Conservation (phyloP, 495 filamentous ascomycete genomes). For the Sphaerosporella brunnea region DNA sequence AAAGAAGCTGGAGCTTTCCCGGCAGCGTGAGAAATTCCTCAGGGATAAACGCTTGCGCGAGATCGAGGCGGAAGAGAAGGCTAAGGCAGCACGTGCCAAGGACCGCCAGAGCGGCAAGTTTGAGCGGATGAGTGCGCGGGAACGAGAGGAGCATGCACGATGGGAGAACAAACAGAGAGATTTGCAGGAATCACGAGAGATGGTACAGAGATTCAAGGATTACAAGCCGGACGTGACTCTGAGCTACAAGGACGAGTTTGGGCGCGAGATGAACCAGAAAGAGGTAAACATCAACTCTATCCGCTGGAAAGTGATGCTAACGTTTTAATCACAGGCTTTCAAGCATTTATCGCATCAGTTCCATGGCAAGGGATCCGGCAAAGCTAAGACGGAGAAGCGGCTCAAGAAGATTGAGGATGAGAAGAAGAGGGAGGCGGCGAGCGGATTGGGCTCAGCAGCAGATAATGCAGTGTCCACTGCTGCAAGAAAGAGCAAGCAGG, state of each 20-base stretch:
- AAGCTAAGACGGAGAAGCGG: conserved; percentile 93
- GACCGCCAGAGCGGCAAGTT: conserved; percentile 67
- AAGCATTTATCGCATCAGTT: conserved; percentile 90
- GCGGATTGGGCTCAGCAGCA: conserved; percentile 60
- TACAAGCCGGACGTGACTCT: conserved; percentile 84
- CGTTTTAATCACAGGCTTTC: conserved; percentile 41
- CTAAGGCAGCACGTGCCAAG: conserved; percentile 67
- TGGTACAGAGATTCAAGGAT: conserved; percentile 66
- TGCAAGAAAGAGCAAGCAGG: conserved; percentile 69
- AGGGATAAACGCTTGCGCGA: conserved; percentile 56
- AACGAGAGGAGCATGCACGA: conserved; percentile 77
- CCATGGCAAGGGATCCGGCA: conserved; percentile 92
- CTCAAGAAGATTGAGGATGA: conserved; percentile 96
- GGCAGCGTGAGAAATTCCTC: conserved; percentile 65
- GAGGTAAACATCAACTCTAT: too few species aligned
- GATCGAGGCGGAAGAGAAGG: conserved; percentile 55
- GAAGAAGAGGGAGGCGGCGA: conserved; percentile 67
- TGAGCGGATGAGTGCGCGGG: conserved; percentile 70
- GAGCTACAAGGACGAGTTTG: conserved; percentile 75
- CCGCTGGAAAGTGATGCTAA: too few species aligned
- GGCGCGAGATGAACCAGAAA: conserved; percentile 71
- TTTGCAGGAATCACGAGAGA: conserved; percentile 55
- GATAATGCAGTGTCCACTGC: conserved; percentile 51
- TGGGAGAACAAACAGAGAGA: conserved; percentile 77
- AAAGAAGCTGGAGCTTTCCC: conserved; percentile 48